Evolutionary conservation across 2,329 filamentous ascomycete genomes (phyloP), one percentile per base, ranked within the genome.

Genomic region (Exophiala alcalophila): DNA sequence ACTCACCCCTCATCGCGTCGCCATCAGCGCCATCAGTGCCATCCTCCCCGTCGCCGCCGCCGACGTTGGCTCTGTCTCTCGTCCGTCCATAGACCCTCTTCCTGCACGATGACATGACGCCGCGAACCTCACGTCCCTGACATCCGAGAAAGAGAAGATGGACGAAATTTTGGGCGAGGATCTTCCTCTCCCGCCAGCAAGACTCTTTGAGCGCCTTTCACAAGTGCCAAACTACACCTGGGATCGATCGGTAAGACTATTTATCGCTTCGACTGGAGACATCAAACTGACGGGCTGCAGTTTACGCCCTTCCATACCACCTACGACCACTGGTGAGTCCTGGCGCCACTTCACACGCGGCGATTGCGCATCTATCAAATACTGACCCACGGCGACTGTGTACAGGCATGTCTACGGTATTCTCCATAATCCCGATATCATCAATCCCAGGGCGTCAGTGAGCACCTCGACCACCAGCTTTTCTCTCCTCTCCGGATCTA

Each of bases 311-410:
- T 68, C 38, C 67, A 69, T 51, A 68, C 77, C 36, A 87, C 82
- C 57, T 96, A 95, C 66, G 88, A 94, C 63, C 89, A 90, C 69
- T 97, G 90, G 88, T 56, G 35, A 41, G 50, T 44, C 5, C 4
- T 16, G 11, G 9, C 27, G 12, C 11, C 18, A n/a, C 9, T 16
- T 10, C 15, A 7, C 16, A 33, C 28, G 28, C 19, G 25, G 70
- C 74, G 56, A 69, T 72, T 50, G 69, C 68, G 49, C 71, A 69
- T 20, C 49, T 45, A 19, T 12, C 21, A n/a, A 20, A 29, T 25
- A 24, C 43, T 46, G 25, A 42, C 11, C 29, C 10, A 26, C 21
- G 23, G 26, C 29, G 14, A 20, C 24, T 24, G 18, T 41, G 12
- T 21, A 21, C 28, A 56, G 53, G 55, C 81, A 86, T 63, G 74